These are phyloP conservation scores for Fusarium newnesense DNA, from an alignment of 2,329 filamentous ascomycete species.

Conservation along the genomic window DNA sequence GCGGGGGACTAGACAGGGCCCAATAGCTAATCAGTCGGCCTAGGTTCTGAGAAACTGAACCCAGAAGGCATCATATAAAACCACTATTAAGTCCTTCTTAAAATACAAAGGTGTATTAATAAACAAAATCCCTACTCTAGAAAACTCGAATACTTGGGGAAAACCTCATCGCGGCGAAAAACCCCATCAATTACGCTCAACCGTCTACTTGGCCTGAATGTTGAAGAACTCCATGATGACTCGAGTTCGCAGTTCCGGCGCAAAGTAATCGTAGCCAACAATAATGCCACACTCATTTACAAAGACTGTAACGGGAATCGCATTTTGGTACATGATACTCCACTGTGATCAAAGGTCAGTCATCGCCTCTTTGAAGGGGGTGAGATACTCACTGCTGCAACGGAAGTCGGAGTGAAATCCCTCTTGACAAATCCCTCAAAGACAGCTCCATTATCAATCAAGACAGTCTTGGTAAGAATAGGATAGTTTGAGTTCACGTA, in stretches of 20 bases:
- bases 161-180: not conserved
- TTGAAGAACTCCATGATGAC: constrained; percentile 48
- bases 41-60: no score
- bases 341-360: constrained; percentile 40
- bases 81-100: rapidly evolving
- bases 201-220: constrained; percentile 18
- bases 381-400: constrained; percentile 40
- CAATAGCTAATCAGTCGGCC: no score
- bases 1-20: rapidly evolving
- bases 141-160: not conserved
- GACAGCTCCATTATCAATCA: constrained; percentile 41
- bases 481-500: constrained; percentile 53
- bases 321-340: constrained; percentile 50
- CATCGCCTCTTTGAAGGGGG: rapidly evolving
- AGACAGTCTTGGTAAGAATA: constrained; percentile 45
- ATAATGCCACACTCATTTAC: constrained; percentile 48
- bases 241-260: constrained; percentile 41
- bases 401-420: constrained; percentile 24
- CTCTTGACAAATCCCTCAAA: constrained; percentile 40
- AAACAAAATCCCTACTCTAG: not conserved
- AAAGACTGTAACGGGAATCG: constrained; percentile 50
- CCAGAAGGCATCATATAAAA: rapidly evolving
- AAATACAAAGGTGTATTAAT: no score
- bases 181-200: not conserved
- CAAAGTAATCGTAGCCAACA: constrained; percentile 52